These are phyloP conservation scores for Melanogaster broomeanus DNA, from an alignment of 768 basidiomycete species.

Conservation along the genomic window DNA sequence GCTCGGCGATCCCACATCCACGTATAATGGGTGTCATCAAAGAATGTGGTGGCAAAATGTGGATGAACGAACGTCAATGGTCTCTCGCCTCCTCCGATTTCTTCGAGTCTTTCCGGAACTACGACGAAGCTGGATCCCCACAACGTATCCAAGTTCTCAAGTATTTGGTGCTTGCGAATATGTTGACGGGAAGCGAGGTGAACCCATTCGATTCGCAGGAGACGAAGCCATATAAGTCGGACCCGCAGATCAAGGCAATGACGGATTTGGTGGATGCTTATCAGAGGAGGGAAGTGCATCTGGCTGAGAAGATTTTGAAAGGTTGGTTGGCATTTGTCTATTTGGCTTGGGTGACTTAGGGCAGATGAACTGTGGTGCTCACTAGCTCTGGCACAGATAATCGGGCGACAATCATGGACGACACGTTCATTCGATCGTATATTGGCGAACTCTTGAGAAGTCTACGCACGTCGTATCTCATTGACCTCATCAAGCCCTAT, in stretches of 20 bases:
- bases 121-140: conserved; percentile 96
- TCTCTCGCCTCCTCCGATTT: conserved; percentile 96
- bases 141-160: conserved; percentile 98
- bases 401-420: conserved; percentile 93
- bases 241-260: conserved; percentile 97
- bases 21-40: conserved; percentile 99
- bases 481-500: conserved; percentile 98
- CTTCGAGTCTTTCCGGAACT: conserved; percentile 98
- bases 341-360: neutral
- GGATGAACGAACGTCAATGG: conserved; percentile 99
- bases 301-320: conserved; percentile 94
- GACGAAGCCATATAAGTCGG: conserved; percentile 96
- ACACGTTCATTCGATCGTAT: conserved; percentile 91
- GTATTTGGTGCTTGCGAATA: conserved; percentile 96
- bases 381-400: conserved; percentile 60
- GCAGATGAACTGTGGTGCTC: neutral
- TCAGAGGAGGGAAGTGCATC: conserved; percentile 92
- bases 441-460: conserved; percentile 96
- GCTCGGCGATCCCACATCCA: conserved; percentile 96
- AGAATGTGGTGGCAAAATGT: conserved; percentile 99
- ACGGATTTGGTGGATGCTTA: conserved; percentile 96
- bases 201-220: conserved; percentile 99
- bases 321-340: conserved; percentile 45
- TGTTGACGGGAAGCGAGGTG: conserved; percentile 97
- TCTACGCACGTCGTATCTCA: conserved; percentile 93